Evolutionary conservation across 805 yeast species (phyloP).

Genomic region (Candida insectorum): DNA sequence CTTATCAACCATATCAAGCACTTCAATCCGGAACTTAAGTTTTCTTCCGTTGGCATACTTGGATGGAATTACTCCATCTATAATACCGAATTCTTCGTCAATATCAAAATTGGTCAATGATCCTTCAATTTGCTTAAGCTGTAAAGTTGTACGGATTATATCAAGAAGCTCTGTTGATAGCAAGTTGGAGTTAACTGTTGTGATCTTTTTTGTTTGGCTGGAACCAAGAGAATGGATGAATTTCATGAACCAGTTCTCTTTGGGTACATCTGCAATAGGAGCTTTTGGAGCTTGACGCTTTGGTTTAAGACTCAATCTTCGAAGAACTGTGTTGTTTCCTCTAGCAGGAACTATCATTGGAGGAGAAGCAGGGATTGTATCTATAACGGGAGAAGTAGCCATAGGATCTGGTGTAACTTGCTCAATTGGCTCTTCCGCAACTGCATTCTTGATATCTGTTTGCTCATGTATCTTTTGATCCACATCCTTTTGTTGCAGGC

Average conservation of each 20-base stretch:
- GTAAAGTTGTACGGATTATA: conserved; percentile 38
- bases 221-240: conserved; percentile 26
- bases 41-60: conserved; percentile 44
- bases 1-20: conserved; percentile 33
- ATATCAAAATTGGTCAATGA: conserved; percentile 40
- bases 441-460: background rate
- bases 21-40: conserved; percentile 43
- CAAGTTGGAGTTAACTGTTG: conserved; percentile 31
- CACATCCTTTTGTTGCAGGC: no score
- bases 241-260: conserved; percentile 39
- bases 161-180: conserved; percentile 27
- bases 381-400: background rate
- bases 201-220: conserved; percentile 18
- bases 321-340: conserved; percentile 15
- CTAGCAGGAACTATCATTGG: conserved; percentile 2
- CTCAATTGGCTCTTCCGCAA: background rate
- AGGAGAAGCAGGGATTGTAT: background rate
- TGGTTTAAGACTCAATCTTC: conserved; percentile 32
- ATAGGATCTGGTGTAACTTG: background rate
- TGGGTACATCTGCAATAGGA: conserved; percentile 16
- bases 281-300: conserved; percentile 38
- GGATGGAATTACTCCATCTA: conserved; percentile 47
- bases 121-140: conserved; percentile 48
- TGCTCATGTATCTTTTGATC: no score
- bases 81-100: conserved; percentile 41